Base-by-base conservation (phyloP, 2,329 filamentous ascomycete genomes). In the Apiospora kogelbergensis region DNA sequence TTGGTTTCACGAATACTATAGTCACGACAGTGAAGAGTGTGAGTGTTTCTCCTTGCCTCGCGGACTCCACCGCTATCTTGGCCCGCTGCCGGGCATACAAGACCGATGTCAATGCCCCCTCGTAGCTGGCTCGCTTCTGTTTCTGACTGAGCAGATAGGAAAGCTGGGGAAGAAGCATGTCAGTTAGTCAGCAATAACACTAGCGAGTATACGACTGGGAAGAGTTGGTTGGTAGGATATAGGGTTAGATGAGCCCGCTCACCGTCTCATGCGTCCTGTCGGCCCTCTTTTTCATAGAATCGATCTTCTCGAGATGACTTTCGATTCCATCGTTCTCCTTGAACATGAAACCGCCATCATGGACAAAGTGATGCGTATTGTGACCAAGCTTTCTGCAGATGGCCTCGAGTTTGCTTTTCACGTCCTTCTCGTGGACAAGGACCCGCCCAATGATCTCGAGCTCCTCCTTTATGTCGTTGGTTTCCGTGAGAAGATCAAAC, bases 1-100 rank as follows among this genome's bases (percentile, higher is more conserved):
- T 33, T 9, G 22, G 13, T 57, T 22, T 15, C 37, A 67, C 53
- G 9, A 67, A 67, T 6, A 67, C 26, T 5, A 67, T 67, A 13
- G 66, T 67, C 9, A 67, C 66, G 6, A 67, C 66, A 2, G 66
- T 67, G 41, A 67, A 67, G 6, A 67, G 53, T 40, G 60, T 67
- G 0, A 67, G 26, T 9, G 66, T 67, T 13, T 22, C 5, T 4
- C 66, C 53, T 30, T 67, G 66, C 13, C 46, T 37, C 20, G 53
- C 66, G 7, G 66, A 40, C 20, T 67, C 22, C 2, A 3, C 41
- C 11, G 66, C 66, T 44, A 44, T 53, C 4, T 45, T n/a, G 6
- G 48, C 46, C 22, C 40, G 48, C 24, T 63, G n/a, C 41, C 30
- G 24, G 3, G 53, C 57, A 41, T 40, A 42, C 0, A 20, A 37